Evolutionary conservation across 345 rosid species (phyloP).

Genomic region (Sonneratia alba): DNA sequence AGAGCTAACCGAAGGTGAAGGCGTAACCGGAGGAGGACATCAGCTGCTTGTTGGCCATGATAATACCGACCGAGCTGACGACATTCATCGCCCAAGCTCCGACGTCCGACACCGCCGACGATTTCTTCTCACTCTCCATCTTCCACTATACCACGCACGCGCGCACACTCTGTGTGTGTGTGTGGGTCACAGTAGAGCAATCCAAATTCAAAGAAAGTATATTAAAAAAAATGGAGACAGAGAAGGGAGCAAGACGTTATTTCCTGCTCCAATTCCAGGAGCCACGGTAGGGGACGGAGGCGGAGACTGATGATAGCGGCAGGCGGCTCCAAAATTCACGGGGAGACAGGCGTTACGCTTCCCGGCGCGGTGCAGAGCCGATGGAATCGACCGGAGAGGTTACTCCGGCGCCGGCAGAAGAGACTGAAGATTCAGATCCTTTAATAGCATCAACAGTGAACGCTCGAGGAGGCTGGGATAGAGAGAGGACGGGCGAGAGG

Average conservation of each 20-base stretch:
- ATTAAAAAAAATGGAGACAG: background rate
- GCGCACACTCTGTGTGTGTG: background rate
- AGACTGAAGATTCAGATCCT: too few species aligned
- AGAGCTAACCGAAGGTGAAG: slow-evolving; percentile 62
- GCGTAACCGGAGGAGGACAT: slow-evolving; percentile 74
- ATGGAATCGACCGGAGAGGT: too few species aligned
- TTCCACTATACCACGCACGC: background rate
- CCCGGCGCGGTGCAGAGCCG: background rate
- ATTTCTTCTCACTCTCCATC: slow-evolving; percentile 58
- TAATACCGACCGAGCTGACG: slow-evolving; percentile 89
- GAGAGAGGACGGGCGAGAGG: background rate
- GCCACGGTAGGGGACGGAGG: too few species aligned
- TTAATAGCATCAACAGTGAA: too few species aligned
- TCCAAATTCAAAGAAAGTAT: background rate
- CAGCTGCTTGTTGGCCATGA: slow-evolving; percentile 96
- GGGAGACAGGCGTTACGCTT: background rate
- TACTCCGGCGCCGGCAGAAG: too few species aligned
- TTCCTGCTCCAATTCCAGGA: background rate
- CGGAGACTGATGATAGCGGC: too few species aligned
- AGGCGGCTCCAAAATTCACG: background rate
- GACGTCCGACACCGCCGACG: slow-evolving; percentile 67
- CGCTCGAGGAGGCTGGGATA: background rate
- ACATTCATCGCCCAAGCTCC: slow-evolving; percentile 98
- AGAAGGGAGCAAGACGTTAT: background rate
- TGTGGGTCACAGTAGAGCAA: background rate